These are phyloP conservation scores for Sugiyamaella mastotermitis DNA, from an alignment of 805 yeast species.

Conservation along the genomic window DNA sequence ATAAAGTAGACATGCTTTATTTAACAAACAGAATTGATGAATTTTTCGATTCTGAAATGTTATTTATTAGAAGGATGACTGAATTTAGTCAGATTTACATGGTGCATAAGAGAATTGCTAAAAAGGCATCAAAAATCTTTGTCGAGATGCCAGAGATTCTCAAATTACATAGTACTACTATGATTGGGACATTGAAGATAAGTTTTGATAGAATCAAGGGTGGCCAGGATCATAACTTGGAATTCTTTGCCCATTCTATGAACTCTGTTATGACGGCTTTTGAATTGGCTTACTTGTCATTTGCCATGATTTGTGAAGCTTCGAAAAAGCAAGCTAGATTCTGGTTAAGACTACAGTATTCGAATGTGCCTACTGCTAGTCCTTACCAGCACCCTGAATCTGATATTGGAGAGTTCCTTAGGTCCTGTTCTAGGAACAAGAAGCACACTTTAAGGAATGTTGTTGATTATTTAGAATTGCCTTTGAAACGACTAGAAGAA, in stretches of 20 bases:
- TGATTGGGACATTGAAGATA: slow-evolving; percentile 14
- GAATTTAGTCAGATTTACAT: slow-evolving; percentile 17
- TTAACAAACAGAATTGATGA: slow-evolving; percentile 3
- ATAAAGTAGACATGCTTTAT: not conserved
- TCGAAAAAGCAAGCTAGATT: slow-evolving; percentile 7
- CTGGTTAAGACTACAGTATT: slow-evolving; percentile 12
- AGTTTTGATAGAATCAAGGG: slow-evolving; percentile 10
- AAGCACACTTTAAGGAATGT: slow-evolving; percentile 16
- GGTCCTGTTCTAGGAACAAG: slow-evolving; percentile 6
- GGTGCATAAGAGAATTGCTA: slow-evolving; percentile 9
- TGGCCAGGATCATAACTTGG: slow-evolving; percentile 9
- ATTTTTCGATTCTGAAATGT: slow-evolving; percentile 11
- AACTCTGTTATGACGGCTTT: not conserved
- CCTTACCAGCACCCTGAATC: slow-evolving; percentile 10
- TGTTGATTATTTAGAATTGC: slow-evolving; percentile 19
- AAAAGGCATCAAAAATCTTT: slow-evolving; percentile 14
- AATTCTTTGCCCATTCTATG: slow-evolving; percentile 7
- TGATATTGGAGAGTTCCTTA: slow-evolving; percentile 21
- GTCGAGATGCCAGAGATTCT: slow-evolving; percentile 20
- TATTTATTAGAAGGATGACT: slow-evolving; percentile 7
- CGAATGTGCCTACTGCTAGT: not conserved
- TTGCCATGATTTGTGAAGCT: slow-evolving; percentile 16
- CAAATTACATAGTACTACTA: slow-evolving; percentile 15
- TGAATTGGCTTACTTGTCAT: slow-evolving; percentile 16
- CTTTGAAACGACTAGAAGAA: slow-evolving; percentile 16